Conservation (phyloP, 2,329 filamentous ascomycete species). For the Falciphora oryzae region DNA sequence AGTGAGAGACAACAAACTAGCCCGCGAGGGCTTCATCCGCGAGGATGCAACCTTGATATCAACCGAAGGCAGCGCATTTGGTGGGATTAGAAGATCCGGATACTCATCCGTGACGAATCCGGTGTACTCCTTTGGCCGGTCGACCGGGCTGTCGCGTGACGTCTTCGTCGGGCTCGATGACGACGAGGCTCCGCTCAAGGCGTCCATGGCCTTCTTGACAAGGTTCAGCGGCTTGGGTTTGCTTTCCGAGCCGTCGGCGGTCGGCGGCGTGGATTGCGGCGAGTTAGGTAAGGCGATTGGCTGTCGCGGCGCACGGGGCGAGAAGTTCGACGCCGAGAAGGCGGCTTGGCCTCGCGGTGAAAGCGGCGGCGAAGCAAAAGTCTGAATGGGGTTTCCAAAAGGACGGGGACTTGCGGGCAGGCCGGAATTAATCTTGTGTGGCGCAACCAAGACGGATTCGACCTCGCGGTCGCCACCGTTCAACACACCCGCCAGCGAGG, state of each 20-base stretch:
- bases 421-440: constrained; percentile 52
- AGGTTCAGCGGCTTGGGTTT: constrained; percentile 35
- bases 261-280: constrained; percentile 55
- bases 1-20: constrained; percentile 74
- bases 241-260: constrained; percentile 24
- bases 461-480: constrained; percentile 26
- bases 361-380: constrained; percentile 58
- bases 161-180: constrained; percentile 25
- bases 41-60: constrained; percentile 87
- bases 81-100: constrained; percentile 76
- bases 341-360: constrained; percentile 51
- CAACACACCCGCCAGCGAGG: constrained; percentile 49
- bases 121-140: constrained; percentile 53
- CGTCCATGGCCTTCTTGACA: constrained; percentile 27
- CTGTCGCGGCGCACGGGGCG: constrained; percentile 68
- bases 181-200: constrained; percentile 8
- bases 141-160: constrained; percentile 32
- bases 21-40: constrained; percentile 84
- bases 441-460: constrained; percentile 20
- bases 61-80: constrained; percentile 82
- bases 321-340: constrained; percentile 36
- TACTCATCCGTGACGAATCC: constrained; percentile 82
- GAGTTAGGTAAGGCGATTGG: constrained; percentile 68
- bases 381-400: constrained; percentile 35
- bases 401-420: constrained; percentile 57